phyloP scores from a whole-genome alignment of 768 basidiomycete genomes.

The Suillus hirtellus region DNA sequence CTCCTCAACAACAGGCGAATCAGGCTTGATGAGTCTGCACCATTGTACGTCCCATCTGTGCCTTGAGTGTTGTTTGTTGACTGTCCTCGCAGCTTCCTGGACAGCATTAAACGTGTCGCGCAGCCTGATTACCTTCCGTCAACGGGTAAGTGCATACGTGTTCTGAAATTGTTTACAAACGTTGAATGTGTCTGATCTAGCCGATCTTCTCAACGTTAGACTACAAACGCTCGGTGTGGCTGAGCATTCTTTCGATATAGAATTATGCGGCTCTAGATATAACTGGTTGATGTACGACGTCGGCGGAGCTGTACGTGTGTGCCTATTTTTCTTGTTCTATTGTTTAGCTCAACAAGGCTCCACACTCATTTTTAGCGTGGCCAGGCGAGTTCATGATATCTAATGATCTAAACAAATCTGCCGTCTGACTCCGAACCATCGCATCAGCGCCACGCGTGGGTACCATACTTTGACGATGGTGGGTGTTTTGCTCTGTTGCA shows the following conservation, averaged over 20 bases:
- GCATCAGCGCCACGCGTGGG: constrained; percentile 73
- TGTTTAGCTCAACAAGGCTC: constrained; percentile 7
- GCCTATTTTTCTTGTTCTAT: constrained; percentile 10
- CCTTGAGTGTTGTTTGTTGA: constrained; percentile 7
- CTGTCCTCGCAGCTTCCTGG: constrained; percentile 56
- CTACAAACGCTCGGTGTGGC: constrained; percentile 79
- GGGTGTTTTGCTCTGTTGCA: constrained; percentile 26
- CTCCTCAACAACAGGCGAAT: constrained; percentile 59
- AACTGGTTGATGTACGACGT: constrained; percentile 85
- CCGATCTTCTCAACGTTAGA: constrained; percentile 77
- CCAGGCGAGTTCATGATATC: constrained; percentile 44
- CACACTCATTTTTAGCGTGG: constrained; percentile 45
- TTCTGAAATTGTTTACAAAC: constrained; percentile 10
- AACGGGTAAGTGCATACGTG: constrained; percentile 47
- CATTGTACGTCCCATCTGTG: constrained; percentile 53
- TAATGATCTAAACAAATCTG: constrained; percentile 14
- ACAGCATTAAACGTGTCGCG: constrained; percentile 62
- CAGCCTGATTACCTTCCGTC: constrained; percentile 70
- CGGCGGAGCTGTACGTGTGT: constrained; percentile 68
- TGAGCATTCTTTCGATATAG: constrained; percentile 73
- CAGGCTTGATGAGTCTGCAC: constrained; percentile 71
- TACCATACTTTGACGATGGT: constrained; percentile 86
- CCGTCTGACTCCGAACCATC: constrained; percentile 19
- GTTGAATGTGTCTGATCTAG: constrained; percentile 35
- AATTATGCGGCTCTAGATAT: constrained; percentile 59